Conservation (phyloP, 1,139 yeast species). For the Eremothecium coryli region DNA sequence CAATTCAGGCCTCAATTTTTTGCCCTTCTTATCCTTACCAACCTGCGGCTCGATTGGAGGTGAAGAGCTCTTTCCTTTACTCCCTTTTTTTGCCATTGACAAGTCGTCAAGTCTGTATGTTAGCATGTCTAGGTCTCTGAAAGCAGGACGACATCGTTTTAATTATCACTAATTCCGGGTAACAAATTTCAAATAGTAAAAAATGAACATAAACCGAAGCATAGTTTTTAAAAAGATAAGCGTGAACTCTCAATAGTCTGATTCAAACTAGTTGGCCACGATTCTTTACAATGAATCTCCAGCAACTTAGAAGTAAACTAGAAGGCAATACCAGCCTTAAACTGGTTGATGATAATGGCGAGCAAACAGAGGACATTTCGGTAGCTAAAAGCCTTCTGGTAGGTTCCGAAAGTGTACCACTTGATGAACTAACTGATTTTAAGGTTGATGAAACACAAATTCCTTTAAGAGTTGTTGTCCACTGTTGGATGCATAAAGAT, state of each 20-base stretch:
- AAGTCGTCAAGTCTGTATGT: too few species aligned
- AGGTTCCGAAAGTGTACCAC: slow-evolving; percentile 19
- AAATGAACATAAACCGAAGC: too few species aligned
- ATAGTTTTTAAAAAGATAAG: too few species aligned
- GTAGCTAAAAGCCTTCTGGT: slow-evolving; percentile 21
- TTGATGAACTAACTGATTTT: slow-evolving; percentile 49
- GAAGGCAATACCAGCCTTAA: slow-evolving; percentile 14
- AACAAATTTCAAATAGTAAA: not conserved
- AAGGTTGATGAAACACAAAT: slow-evolving; percentile 43
- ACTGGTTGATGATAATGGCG: slow-evolving; percentile 19
- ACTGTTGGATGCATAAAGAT: slow-evolving; percentile 74
- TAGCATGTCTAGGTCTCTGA: too few species aligned
- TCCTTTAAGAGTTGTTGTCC: slow-evolving; percentile 55
- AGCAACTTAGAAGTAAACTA: slow-evolving; percentile 18
- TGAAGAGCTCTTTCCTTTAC: slow-evolving; percentile 6
- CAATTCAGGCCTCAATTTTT: slow-evolving; percentile 12
- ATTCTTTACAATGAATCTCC: slow-evolving; percentile 8
- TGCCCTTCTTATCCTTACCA: slow-evolving; percentile 17
- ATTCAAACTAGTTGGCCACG: too few species aligned
- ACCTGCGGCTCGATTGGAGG: slow-evolving; percentile 7
- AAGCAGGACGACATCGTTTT: too few species aligned
- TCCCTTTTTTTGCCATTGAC: slow-evolving; percentile 16
- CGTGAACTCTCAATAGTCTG: too few species aligned
- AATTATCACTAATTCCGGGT: slow-evolving; percentile 2
- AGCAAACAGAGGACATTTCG: slow-evolving; percentile 25